These are phyloP conservation scores for Plasmodium reichenowi DNA, from an alignment of 169 alveolate species.

Conservation along the genomic window DNA sequence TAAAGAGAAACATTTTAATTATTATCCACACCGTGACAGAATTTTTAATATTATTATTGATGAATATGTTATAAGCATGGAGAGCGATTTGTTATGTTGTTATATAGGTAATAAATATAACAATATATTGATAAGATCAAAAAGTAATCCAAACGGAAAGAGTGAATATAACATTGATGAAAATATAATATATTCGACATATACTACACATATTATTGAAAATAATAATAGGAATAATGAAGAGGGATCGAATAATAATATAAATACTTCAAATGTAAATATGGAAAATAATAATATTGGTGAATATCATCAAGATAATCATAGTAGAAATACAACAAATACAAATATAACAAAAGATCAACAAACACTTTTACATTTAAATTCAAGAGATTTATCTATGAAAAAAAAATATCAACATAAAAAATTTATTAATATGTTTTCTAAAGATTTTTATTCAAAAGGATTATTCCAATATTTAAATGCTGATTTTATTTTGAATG, in stretches of 20 bases:
- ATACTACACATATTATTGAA: neutral
- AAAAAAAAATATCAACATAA: constrained; percentile 33
- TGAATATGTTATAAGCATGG: constrained; percentile 34
- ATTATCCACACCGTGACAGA: neutral
- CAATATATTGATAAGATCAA: neutral
- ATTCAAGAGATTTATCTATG: constrained; percentile 12
- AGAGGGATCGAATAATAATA: too few species aligned
- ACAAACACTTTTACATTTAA: neutral
- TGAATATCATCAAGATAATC: neutral
- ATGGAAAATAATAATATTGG: neutral
- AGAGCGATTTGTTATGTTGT: constrained; percentile 28
- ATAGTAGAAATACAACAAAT: neutral
- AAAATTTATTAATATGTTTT: constrained; percentile 54
- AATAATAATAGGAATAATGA: neutral
- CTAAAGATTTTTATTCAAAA: constrained; percentile 29
- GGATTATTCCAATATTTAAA: constrained; percentile 51
- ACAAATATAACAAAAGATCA: neutral
- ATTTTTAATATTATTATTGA: constrained; percentile 31
- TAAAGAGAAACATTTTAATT: neutral
- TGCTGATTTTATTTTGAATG: constrained; percentile 45
- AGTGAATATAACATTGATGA: too few species aligned
- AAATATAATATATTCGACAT: neutral
- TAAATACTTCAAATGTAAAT: neutral
- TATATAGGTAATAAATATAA: constrained; percentile 2
- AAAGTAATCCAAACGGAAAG: too few species aligned